Evolutionary conservation across 306 rosid species (phyloP).

Genomic region (Hylodesmum podocarpum): DNA sequence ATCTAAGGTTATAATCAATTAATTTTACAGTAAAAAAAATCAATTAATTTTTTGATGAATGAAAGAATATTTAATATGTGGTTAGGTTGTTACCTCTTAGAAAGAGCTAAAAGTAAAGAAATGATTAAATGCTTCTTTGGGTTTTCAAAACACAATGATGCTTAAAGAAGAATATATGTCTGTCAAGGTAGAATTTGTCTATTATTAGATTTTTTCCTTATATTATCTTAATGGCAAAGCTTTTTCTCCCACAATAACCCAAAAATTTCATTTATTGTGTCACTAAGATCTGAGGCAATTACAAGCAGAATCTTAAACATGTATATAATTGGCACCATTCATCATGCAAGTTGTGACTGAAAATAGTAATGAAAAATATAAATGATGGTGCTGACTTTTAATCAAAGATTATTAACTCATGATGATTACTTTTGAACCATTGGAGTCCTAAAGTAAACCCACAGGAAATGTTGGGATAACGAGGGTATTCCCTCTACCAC

Average conservation of each 20-base stretch:
- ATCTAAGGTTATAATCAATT: neutral
- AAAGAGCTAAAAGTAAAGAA: neutral
- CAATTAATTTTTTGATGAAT: neutral
- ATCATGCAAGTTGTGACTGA: constrained; percentile 12
- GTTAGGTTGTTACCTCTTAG: neutral
- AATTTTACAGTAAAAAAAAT: too few species aligned
- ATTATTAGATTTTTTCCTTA: neutral
- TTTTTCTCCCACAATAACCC: constrained; percentile 4
- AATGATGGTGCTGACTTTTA: constrained; percentile 5
- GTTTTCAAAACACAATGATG: constrained; percentile 28
- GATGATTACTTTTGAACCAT: constrained; percentile 21
- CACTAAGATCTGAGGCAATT: neutral
- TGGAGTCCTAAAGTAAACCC: neutral
- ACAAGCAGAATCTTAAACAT: constrained; percentile 14
- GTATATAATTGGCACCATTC: neutral
- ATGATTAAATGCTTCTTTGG: neutral
- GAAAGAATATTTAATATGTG: neutral
- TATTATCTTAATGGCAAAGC: neutral
- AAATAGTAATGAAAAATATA: neutral
- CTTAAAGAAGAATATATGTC: neutral
- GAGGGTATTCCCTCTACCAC: neutral
- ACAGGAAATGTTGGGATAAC: neutral
- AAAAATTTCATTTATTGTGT: neutral
- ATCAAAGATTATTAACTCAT: constrained; percentile 17
- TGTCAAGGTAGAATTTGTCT: neutral